Conservation (phyloP, 768 basidiomycete genomes). For the Mycena rosella region DNA sequence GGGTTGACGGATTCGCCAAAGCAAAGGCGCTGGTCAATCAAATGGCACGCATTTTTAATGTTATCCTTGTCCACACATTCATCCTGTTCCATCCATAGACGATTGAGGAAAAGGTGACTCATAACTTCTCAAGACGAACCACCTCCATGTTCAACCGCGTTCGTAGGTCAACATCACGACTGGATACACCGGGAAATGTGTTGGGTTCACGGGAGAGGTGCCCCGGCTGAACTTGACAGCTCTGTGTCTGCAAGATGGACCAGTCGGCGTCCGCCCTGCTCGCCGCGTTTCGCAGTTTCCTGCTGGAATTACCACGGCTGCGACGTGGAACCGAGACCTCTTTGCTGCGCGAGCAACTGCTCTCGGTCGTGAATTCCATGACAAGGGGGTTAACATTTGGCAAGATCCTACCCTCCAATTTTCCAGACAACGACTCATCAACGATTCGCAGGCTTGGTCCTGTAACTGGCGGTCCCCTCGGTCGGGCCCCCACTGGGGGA, state of each 20-base stretch:
- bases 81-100: slow-evolving; percentile 4
- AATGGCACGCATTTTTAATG: slow-evolving; percentile 9
- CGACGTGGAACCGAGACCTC: slow-evolving; percentile 85
- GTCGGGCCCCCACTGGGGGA: slow-evolving; percentile 6
- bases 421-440: not conserved
- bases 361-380: slow-evolving; percentile 85
- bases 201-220: slow-evolving; percentile 26
- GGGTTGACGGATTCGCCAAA: slow-evolving; percentile 13
- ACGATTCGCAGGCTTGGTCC: slow-evolving; percentile 62
- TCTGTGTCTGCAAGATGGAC: slow-evolving; percentile 39
- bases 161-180: slow-evolving; percentile 29
- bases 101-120: slow-evolving; percentile 21
- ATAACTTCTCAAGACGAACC: not conserved
- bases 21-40: slow-evolving; percentile 22
- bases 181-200: slow-evolving; percentile 26
- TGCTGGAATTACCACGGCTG: slow-evolving; percentile 84
- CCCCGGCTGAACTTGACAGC: slow-evolving; percentile 11
- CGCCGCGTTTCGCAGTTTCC: slow-evolving; percentile 87
- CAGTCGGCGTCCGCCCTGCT: slow-evolving; percentile 81
- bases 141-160: not conserved
- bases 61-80: not conserved
- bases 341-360: slow-evolving; percentile 73
- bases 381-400: slow-evolving; percentile 87
- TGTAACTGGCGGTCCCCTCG: slow-evolving; percentile 71
- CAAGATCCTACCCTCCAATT: slow-evolving; percentile 64